Evolutionary conservation across 2,329 filamentous ascomycete genomes (phyloP).

Genomic region (Alternaria sp.): DNA sequence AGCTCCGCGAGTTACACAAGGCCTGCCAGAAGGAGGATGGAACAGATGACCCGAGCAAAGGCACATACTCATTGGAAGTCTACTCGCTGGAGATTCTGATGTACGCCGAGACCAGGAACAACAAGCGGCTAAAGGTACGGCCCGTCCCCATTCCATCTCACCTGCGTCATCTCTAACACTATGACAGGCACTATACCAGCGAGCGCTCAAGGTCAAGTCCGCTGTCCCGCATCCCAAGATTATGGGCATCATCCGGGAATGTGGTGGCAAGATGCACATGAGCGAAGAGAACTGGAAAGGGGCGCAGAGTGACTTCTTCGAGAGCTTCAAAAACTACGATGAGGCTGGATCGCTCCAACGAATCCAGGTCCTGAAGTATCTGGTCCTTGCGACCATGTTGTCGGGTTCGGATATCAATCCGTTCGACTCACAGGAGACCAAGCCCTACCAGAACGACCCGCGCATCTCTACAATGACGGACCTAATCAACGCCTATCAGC

Average conservation of each 20-base stretch:
- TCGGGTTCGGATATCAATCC: conserved; percentile 99
- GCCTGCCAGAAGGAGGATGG: conserved; percentile 89
- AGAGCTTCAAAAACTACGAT: conserved; percentile 98
- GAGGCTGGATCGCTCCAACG: conserved; percentile 95
- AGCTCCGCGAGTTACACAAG: conserved; percentile 86
- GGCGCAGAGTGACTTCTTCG: conserved; percentile 96
- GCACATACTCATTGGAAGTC: conserved; percentile 93
- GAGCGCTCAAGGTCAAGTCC: conserved; percentile 90
- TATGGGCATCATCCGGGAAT: conserved; percentile 98
- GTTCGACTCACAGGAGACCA: conserved; percentile 98
- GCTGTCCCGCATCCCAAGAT: conserved; percentile 98
- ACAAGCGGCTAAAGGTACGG: conserved; percentile 86
- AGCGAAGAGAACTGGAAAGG: conserved; percentile 99
- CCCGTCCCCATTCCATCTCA: conserved; percentile 25
- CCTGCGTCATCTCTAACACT: conserved; percentile 36
- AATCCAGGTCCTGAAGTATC: conserved; percentile 96
- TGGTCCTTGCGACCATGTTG: conserved; percentile 95
- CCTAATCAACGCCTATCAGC: conserved; percentile 93
- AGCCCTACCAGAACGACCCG: conserved; percentile 95
- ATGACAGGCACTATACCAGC: conserved; percentile 77
- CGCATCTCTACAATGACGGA: conserved; percentile 97
- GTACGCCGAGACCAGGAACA: conserved; percentile 96
- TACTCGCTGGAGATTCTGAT: conserved; percentile 99
- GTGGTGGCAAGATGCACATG: conserved; percentile 99
- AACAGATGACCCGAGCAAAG: conserved; percentile 89